phyloP scores from a whole-genome alignment of 176 grass and related monocot species.

The Oropetium thomaeum region DNA sequence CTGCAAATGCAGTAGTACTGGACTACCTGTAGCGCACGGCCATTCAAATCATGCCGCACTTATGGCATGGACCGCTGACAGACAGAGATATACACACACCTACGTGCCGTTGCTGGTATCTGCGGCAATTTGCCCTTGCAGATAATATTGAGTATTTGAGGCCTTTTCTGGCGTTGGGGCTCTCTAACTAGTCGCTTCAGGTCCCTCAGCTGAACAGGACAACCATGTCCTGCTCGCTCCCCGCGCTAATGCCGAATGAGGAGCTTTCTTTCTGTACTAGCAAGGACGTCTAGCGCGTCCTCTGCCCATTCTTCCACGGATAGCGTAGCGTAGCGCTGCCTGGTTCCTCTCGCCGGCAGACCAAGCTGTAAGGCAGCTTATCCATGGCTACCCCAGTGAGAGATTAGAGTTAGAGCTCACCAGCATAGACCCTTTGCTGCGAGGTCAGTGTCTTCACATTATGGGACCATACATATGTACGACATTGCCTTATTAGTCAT shows the following conservation, averaged over 20 bases:
- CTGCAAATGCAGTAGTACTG: background rate
- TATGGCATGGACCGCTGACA: conserved; percentile 14
- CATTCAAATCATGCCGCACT: background rate
- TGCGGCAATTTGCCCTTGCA: background rate
- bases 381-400: too few relatives aligned
- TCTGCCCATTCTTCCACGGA: background rate
- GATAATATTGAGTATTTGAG: background rate
- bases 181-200: background rate
- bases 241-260: background rate
- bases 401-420: too few relatives aligned
- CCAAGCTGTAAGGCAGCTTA: conserved; percentile 33
- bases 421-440: background rate
- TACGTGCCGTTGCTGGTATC: background rate
- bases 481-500: background rate
- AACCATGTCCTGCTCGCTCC: background rate
- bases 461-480: background rate
- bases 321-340: background rate
- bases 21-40: background rate
- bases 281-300: background rate
- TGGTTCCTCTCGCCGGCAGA: too few relatives aligned
- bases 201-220: background rate
- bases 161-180: background rate
- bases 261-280: background rate
- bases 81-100: background rate
- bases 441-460: too few relatives aligned